phyloP scores from a whole-genome alignment of 1,284 basidiomycete genomes.

The Puccinia sorghi region DNA sequence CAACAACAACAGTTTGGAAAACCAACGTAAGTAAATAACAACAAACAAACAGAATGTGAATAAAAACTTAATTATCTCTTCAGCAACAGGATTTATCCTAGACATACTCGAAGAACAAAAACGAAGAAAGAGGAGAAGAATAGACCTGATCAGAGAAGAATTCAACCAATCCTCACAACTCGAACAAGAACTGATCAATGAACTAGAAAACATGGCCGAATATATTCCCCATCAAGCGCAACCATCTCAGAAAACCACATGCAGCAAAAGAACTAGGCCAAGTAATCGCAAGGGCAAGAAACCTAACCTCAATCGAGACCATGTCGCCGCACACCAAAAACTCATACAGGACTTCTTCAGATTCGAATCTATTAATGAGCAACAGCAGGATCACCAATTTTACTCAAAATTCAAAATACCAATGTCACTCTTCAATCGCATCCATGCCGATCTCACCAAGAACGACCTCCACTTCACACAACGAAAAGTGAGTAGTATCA shows the following conservation, averaged over 20 bases:
- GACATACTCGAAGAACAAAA: constrained; percentile 11
- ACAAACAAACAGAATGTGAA: neutral
- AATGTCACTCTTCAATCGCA: neutral
- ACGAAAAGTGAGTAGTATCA: neutral
- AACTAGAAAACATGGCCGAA: neutral
- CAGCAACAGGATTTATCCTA: neutral
- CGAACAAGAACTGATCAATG: constrained; percentile 12
- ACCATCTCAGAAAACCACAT: neutral
- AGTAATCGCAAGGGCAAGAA: constrained; percentile 5
- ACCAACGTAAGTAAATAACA: neutral
- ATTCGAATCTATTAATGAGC: neutral
- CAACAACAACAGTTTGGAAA: neutral
- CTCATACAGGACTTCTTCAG: constrained; percentile 17
- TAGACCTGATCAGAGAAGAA: neutral
- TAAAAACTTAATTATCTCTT: too few relatives aligned
- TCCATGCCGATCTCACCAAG: constrained; percentile 1
- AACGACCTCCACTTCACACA: constrained; percentile 28
- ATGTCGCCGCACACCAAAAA: constrained; percentile 15
- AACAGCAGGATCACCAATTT: neutral
- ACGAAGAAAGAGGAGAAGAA: constrained; percentile 4
- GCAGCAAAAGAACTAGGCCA: neutral
- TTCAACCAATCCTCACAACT: neutral
- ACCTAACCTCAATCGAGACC: constrained; percentile 25
- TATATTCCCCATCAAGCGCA: neutral
- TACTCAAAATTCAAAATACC: neutral